phyloP scores from a whole-genome alignment of 768 basidiomycete species.

The Megacollybia marginata region DNA sequence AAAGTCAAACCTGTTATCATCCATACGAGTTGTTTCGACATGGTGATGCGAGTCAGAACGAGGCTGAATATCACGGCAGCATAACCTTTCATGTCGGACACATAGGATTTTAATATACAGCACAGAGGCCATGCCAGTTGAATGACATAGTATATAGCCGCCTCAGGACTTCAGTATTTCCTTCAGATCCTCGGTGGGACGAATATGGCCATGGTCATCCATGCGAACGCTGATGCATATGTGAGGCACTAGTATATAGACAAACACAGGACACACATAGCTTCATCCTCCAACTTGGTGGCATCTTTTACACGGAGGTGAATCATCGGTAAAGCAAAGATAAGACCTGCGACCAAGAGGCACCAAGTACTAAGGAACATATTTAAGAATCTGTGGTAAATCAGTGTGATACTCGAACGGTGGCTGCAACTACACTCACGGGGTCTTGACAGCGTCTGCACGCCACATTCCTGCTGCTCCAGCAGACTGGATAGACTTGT shows the following conservation, averaged over 20 bases:
- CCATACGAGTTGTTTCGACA: conserved; percentile 18
- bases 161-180: no score
- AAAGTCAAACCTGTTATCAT: conserved; percentile 30
- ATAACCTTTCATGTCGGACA: no score
- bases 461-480: conserved; percentile 71
- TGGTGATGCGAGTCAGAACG: no score
- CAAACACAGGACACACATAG: conserved; percentile 29
- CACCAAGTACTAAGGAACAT: conserved; percentile 71
- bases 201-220: conserved; percentile 3
- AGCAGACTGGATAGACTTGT: conserved; percentile 72
- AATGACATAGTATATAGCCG: no score
- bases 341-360: conserved; percentile 55
- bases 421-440: conserved; percentile 41
- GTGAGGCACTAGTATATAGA: neutral
- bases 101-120: no score
- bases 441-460: conserved; percentile 51
- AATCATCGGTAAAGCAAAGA: conserved; percentile 71
- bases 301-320: conserved; percentile 60
- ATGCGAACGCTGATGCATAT: conserved; percentile 1
- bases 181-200: neutral
- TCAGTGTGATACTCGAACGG: conserved; percentile 9
- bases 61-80: no score
- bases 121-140: no score
- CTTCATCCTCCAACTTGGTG: conserved; percentile 45
- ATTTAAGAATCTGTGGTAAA: conserved; percentile 37